Evolutionary conservation across 495 filamentous ascomycete genomes (phyloP), one percentile per base, ranked within the genome.

Genomic region (Neurospora sp.): DNA sequence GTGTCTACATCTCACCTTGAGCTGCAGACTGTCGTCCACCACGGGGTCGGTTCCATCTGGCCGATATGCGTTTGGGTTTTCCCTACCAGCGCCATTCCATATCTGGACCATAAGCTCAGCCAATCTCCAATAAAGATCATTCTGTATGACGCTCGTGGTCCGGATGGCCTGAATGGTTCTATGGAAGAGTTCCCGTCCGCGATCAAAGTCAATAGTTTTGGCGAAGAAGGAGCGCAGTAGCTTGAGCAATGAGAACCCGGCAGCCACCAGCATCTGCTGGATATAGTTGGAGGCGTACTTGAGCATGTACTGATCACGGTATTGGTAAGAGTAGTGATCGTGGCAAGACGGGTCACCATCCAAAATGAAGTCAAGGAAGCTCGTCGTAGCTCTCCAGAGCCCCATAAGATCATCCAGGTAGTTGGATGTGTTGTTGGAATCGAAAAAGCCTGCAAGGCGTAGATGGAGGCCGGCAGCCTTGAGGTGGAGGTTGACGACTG

Each of bases 51-150:
- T 82, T 49, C 83, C 83, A 39, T 82, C 78, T 23, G 79, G 80
- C 37, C 81, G 80, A 37, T 78, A 80, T 46, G 77, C 84, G 71
- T 75, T 82, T 70, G 79, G 82, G 42, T 81, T 81, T 35, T 88
- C 84, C 73, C 90, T 85, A 40, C 90, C 87, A 23, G 90, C 89
- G 10, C 91, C 88, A 78, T 92, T 92, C 94, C 93, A 98, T 83
- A 98, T 90, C 82, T 97, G 94, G 4, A 93, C 93, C 79, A 97
- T 89, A 18, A 98, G 90, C 79, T 98, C 94, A 0, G 93, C 94
- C 35, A 97, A 85, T 40, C 94, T 88, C 84, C 92, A 93, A 39
- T 93, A 90, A 0, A 98, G 86, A 78, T 97, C 94, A 78, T 98
- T 98, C 76, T 87, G 89, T 39, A 89, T 86, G 12, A 96, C 92